Evolutionary conservation across 805 yeast species (phyloP).

Genomic region (Metschnikowia similis): DNA sequence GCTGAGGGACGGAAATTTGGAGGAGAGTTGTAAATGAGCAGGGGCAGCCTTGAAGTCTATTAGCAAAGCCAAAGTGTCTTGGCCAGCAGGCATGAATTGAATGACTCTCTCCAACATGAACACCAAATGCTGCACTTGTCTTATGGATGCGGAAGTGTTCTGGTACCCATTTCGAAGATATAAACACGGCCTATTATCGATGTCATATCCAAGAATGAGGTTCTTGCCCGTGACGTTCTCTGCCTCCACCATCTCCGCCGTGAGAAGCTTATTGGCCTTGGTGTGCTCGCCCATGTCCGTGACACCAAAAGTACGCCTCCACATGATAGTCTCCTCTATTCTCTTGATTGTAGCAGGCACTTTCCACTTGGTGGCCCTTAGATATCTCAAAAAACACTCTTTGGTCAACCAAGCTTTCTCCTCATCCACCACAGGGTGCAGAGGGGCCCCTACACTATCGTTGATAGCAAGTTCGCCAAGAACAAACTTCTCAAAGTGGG

Average conservation of each 20-base stretch:
- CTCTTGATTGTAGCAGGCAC: slow-evolving; percentile 39
- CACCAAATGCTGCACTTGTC: slow-evolving; percentile 54
- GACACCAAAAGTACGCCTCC: slow-evolving; percentile 55
- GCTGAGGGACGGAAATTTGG: slow-evolving; percentile 47
- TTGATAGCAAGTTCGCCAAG: slow-evolving; percentile 26
- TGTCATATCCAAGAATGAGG: slow-evolving; percentile 51
- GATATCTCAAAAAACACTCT: slow-evolving; percentile 50
- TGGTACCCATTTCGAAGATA: slow-evolving; percentile 53
- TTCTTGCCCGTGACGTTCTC: slow-evolving; percentile 55
- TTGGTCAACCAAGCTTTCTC: slow-evolving; percentile 46
- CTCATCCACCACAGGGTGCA: slow-evolving; percentile 25
- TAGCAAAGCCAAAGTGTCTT: slow-evolving; percentile 49
- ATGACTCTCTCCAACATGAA: slow-evolving; percentile 54
- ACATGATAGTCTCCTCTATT: slow-evolving; percentile 43
- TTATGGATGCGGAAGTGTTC: slow-evolving; percentile 47
- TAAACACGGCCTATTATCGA: slow-evolving; percentile 49
- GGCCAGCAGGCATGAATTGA: slow-evolving; percentile 55
- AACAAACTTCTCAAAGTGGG: slow-evolving; percentile 26
- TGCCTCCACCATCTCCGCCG: slow-evolving; percentile 39
- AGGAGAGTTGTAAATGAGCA: slow-evolving; percentile 30
- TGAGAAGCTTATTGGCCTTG: slow-evolving; percentile 27
- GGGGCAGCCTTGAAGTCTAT: slow-evolving; percentile 52
- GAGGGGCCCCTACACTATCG: slow-evolving; percentile 22
- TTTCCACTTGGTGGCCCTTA: slow-evolving; percentile 52
- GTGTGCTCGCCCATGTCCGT: slow-evolving; percentile 26